phyloP scores from a whole-genome alignment of 768 basidiomycete genomes.

The Kwoniella sp. region DNA sequence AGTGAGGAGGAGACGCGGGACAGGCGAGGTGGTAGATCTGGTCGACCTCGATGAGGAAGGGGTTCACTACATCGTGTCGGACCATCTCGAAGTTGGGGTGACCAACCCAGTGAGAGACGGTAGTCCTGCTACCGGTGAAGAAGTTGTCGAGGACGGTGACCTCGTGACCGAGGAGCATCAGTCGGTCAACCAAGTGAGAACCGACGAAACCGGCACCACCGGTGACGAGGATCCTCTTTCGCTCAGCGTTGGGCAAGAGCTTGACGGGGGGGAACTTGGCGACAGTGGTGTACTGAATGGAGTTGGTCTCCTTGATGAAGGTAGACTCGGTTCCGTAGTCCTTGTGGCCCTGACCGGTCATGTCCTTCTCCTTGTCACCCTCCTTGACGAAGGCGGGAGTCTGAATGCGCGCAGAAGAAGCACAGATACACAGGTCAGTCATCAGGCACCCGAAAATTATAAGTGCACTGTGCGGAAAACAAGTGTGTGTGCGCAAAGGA shows the following conservation, averaged over 20 bases:
- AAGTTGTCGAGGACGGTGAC: slow-evolving; percentile 98
- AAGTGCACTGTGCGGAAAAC: not conserved
- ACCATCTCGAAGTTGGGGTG: slow-evolving; percentile 99
- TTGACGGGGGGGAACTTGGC: slow-evolving; percentile 91
- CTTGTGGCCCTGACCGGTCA: slow-evolving; percentile 35
- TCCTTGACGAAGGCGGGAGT: slow-evolving; percentile 51
- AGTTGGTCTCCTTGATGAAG: slow-evolving; percentile 73
- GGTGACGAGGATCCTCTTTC: slow-evolving; percentile 91
- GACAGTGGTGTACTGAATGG: slow-evolving; percentile 89
- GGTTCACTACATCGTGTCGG: slow-evolving; percentile 94
- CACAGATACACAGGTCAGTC: slow-evolving; percentile 4
- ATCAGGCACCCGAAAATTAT: not conserved
- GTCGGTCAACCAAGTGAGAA: slow-evolving; percentile 91
- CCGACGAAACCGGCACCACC: slow-evolving; percentile 99
- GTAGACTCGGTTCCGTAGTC: slow-evolving; percentile 80
- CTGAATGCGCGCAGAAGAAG: slow-evolving; percentile 15
- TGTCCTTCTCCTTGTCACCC: slow-evolving; percentile 26
- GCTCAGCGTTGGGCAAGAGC: slow-evolving; percentile 71
- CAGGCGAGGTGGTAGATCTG: slow-evolving; percentile 99
- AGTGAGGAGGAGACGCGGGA: slow-evolving; percentile 94
- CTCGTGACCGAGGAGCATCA: slow-evolving; percentile 97
- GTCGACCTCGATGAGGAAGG: slow-evolving; percentile 98
- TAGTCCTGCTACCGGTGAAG: slow-evolving; percentile 97
- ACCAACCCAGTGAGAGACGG: slow-evolving; percentile 65
- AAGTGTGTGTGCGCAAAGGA: not conserved